A percentile compares a stretch with the other conserved stretches of the same genome.
phyloP scores from a whole-genome alignment of 495 filamentous ascomycete species.

The Penicillium tannophilum region DNA sequence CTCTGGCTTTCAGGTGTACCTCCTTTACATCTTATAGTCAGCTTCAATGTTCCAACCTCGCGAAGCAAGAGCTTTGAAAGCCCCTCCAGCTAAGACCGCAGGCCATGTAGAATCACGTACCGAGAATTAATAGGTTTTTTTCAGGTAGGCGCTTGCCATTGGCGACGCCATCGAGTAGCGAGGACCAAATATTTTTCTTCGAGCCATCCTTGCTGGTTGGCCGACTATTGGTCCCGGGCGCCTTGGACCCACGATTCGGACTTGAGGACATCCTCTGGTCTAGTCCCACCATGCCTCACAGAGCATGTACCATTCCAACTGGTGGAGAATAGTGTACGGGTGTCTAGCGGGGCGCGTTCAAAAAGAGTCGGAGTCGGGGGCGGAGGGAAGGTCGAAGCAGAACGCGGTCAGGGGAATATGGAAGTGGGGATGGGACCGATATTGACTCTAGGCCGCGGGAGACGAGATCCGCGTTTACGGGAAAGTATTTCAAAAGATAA shows the following conservation, averaged over 20 bases:
- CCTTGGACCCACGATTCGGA: conserved; percentile 40
- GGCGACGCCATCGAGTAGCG: conserved; percentile 87
- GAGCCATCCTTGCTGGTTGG: conserved; percentile 68
- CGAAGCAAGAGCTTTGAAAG: neutral
- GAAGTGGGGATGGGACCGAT: conserved; percentile 13
- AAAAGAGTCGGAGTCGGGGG: conserved; percentile 12
- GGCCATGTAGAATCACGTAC: conserved; percentile 44
- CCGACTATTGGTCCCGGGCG: conserved; percentile 46
- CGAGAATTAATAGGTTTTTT: conserved; percentile 87
- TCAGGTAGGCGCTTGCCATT: conserved; percentile 89
- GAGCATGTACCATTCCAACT: conserved; percentile 41
- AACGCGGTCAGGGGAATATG: conserved; percentile 29
- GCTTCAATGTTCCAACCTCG: neutral
- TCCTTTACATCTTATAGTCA: conserved; percentile 49
- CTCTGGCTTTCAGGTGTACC: conserved; percentile 86
- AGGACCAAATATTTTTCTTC: conserved; percentile 92
- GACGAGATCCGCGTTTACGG: conserved; percentile 8
- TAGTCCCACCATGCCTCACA: conserved; percentile 41
- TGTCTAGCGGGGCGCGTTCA: neutral
- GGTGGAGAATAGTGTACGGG: conserved; percentile 1
- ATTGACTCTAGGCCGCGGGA: conserved; percentile 4
- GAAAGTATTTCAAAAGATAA: neutral
- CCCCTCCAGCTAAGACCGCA: neutral
- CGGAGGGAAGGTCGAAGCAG: conserved; percentile 19
- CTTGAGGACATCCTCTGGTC: conserved; percentile 47